Conservation (phyloP, 257 asterid genomes). For the Orobanche coerulescens region DNA sequence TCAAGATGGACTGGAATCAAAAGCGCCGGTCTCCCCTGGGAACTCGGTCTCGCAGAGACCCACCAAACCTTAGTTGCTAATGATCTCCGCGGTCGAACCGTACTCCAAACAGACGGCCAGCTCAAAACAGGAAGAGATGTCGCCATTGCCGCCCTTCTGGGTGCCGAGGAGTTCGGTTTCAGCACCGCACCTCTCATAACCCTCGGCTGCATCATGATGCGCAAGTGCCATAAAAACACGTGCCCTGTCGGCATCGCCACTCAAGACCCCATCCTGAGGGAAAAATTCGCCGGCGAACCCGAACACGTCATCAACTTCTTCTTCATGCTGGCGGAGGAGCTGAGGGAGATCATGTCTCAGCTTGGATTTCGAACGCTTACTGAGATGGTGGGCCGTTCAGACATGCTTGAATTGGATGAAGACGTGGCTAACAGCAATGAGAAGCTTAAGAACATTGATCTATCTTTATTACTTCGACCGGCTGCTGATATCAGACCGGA, state of each 20-base stretch:
- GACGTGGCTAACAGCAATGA: conserved; percentile 65
- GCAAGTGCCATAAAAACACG: conserved; percentile 97
- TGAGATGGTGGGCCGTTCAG: conserved; percentile 97
- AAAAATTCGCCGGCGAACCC: conserved; percentile 94
- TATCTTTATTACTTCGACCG: conserved; percentile 82
- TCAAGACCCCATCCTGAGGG: conserved; percentile 94
- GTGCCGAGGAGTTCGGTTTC: conserved; percentile 99
- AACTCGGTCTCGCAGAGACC: conserved; percentile 98
- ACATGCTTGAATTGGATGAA: conserved; percentile 81
- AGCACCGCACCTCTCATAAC: conserved; percentile 98
- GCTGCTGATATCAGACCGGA: conserved; percentile 98
- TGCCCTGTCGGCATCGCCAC: conserved; percentile 99
- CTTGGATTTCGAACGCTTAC: conserved; percentile 76
- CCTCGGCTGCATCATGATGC: conserved; percentile 98
- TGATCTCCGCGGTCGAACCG: conserved; percentile 95
- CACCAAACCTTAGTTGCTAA: conserved; percentile 98
- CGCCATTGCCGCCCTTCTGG: conserved; percentile 95
- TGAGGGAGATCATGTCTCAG: conserved; percentile 87
- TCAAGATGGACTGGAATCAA: conserved; percentile 98
- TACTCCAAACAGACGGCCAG: conserved; percentile 95
- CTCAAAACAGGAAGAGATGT: conserved; percentile 97
- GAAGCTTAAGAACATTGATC: conserved; percentile 81
- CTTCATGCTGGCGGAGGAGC: conserved; percentile 97
- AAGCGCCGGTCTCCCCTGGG: conserved; percentile 99
- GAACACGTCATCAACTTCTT: conserved; percentile 95